A percentile compares a stretch with the other conserved stretches of the same genome.
Evolutionary conservation across 1,284 basidiomycete genomes (phyloP).

Genomic region (Cutaneotrichosporon arboriforme): DNA sequence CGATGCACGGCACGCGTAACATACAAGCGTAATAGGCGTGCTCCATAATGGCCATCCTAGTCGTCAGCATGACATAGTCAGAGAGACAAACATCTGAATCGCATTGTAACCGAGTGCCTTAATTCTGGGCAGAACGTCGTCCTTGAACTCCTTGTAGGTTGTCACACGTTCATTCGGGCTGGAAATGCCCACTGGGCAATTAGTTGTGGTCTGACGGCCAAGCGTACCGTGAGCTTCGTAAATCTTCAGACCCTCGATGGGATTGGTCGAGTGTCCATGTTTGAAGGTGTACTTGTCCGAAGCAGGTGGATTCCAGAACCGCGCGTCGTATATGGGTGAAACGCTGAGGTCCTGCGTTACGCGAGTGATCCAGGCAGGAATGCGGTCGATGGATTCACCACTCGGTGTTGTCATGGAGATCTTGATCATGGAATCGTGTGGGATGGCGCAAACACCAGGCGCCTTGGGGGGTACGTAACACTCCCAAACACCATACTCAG

Average conservation of each 20-base stretch:
- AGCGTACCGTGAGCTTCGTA: constrained; percentile 77
- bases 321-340: constrained; percentile 88
- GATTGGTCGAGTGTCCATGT: constrained; percentile 50
- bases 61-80: constrained; percentile 8
- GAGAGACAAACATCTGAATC: constrained; percentile 64
- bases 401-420: constrained; percentile 76
- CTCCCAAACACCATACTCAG: constrained; percentile 91
- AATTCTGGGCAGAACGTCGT: constrained; percentile 78
- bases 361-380: constrained; percentile 89
- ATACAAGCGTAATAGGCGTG: constrained; percentile 96
- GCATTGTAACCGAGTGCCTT: constrained; percentile 89
- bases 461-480: constrained; percentile 67
- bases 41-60: constrained; percentile 91
- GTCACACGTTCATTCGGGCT: constrained; percentile 80
- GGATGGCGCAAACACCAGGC: constrained; percentile 71
- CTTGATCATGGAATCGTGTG: constrained; percentile 93
- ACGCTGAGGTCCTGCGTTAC: constrained; percentile 89
- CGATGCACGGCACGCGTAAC: constrained; percentile 33
- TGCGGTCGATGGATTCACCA: constrained; percentile 77
- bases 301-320: constrained; percentile 94
- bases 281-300: constrained; percentile 74
- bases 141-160: constrained; percentile 92
- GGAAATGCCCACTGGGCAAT: constrained; percentile 77
- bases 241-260: constrained; percentile 63
- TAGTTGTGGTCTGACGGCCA: no score